A percentile compares a stretch with the other conserved stretches of the same genome.
Conservation (phyloP, 2,329 filamentous ascomycete species). For the Calonectria pteridis region DNA sequence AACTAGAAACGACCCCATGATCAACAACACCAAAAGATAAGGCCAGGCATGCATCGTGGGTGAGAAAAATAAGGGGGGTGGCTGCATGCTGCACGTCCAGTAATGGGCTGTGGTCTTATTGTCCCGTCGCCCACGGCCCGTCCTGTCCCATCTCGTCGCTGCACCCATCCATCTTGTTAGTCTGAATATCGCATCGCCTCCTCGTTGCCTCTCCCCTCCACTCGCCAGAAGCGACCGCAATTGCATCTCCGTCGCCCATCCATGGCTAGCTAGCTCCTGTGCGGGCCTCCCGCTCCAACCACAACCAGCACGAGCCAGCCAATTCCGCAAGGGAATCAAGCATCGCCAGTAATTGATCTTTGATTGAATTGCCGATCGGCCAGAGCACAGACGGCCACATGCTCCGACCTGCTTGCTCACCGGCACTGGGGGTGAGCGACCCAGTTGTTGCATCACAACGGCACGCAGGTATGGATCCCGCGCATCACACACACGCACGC, state of each 20-base stretch:
- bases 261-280: background rate
- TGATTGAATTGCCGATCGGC: slow-evolving; percentile 17
- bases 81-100: background rate
- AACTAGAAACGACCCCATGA: slow-evolving; percentile 28
- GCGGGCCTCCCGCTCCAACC: slow-evolving; percentile 5
- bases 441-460: background rate
- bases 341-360: slow-evolving; percentile 3
- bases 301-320: slow-evolving; percentile 21
- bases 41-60: slow-evolving; percentile 27
- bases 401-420: slow-evolving; percentile 3
- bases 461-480: background rate
- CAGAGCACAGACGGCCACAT: slow-evolving; percentile 19
- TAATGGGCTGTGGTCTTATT: background rate
- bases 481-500: slow-evolving; percentile 6
- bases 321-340: slow-evolving; percentile 3
- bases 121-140: background rate
- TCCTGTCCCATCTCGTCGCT: background rate
- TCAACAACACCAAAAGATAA: slow-evolving; percentile 33
- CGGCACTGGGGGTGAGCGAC: background rate
- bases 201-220: background rate
- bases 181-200: background rate
- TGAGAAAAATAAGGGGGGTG: slow-evolving; percentile 4
- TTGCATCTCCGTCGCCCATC: too few relatives aligned
- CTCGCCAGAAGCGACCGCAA: background rate
- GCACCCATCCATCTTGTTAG: background rate